Conservation (phyloP, 2,329 filamentous ascomycete genomes). For the Ascocoryne sarcoides region DNA sequence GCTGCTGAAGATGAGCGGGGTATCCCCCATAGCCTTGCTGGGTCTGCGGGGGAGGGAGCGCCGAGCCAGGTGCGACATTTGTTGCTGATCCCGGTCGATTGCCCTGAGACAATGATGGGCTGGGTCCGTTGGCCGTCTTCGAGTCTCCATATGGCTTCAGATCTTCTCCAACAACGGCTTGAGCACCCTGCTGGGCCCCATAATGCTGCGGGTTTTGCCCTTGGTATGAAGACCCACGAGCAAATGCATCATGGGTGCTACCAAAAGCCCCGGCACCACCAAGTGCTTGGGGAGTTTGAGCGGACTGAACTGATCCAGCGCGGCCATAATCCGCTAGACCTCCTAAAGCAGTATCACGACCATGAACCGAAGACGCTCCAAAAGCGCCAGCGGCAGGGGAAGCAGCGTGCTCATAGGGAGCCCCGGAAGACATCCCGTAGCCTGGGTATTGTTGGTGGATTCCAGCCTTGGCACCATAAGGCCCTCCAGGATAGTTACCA, state of each 20-base stretch:
- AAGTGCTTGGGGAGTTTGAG: constrained; percentile 26
- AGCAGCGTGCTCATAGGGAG: constrained; percentile 28
- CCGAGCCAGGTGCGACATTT: constrained; percentile 27
- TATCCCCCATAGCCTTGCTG: constrained; percentile 30
- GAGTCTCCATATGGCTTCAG: constrained; percentile 30
- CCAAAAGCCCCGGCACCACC: constrained; percentile 27
- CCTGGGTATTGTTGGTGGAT: constrained; percentile 29
- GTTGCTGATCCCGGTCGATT: constrained; percentile 30
- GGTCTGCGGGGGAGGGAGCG: constrained; percentile 26
- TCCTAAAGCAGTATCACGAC: constrained; percentile 28
- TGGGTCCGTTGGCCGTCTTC: constrained; percentile 28
- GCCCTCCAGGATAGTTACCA: constrained; percentile 29
- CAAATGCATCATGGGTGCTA: constrained; percentile 28
- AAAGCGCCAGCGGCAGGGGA: constrained; percentile 28
- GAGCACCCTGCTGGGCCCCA: constrained; percentile 24
- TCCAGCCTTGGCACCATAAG: constrained; percentile 29
- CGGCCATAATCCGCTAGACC: constrained; percentile 29
- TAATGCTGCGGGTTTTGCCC: constrained; percentile 28
- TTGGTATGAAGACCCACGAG: constrained; percentile 27
- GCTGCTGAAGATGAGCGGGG: constrained; percentile 25
- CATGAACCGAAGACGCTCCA: constrained; percentile 27
- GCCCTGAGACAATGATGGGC: constrained; percentile 29
- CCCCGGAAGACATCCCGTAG: constrained; percentile 28
- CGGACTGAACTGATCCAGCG: constrained; percentile 27
- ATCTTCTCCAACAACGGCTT: constrained; percentile 27